These are phyloP conservation scores for Camelina hispida DNA, from an alignment of 345 rosid species.

Conservation along the genomic window DNA sequence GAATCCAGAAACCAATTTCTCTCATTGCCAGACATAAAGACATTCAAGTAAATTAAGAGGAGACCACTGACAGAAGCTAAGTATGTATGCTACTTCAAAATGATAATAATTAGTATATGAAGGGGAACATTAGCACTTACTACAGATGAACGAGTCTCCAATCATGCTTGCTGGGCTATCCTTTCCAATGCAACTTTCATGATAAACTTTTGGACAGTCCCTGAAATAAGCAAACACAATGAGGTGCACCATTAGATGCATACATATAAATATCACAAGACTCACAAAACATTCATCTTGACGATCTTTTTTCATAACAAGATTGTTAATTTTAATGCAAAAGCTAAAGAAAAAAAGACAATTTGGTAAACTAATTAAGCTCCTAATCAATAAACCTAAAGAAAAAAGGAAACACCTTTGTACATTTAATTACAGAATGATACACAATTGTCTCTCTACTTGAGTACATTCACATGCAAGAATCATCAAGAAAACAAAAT, in stretches of 20 bases:
- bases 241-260: neutral
- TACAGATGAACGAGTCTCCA: constrained; percentile 38
- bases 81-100: constrained; percentile 8
- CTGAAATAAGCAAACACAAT: constrained; percentile 32
- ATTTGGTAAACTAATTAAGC: neutral
- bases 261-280: neutral
- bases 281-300: neutral
- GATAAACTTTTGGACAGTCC: constrained; percentile 46
- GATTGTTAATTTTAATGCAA: constrained; percentile 5
- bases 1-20: constrained; percentile 8
- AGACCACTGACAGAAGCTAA: constrained; percentile 11
- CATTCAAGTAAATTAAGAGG: constrained; percentile 4
- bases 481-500: neutral
- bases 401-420: neutral
- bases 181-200: constrained; percentile 29
- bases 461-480: neutral
- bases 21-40: neutral
- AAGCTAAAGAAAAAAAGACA: constrained; percentile 6
- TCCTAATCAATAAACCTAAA: constrained; percentile 6
- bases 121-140: constrained; percentile 32
- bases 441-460: neutral
- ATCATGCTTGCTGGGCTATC: neutral
- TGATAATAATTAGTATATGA: neutral
- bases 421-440: neutral
- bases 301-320: neutral